These are phyloP conservation scores for Emericellopsis atlantica DNA, from an alignment of 2,329 filamentous ascomycete species.

Conservation along the genomic window DNA sequence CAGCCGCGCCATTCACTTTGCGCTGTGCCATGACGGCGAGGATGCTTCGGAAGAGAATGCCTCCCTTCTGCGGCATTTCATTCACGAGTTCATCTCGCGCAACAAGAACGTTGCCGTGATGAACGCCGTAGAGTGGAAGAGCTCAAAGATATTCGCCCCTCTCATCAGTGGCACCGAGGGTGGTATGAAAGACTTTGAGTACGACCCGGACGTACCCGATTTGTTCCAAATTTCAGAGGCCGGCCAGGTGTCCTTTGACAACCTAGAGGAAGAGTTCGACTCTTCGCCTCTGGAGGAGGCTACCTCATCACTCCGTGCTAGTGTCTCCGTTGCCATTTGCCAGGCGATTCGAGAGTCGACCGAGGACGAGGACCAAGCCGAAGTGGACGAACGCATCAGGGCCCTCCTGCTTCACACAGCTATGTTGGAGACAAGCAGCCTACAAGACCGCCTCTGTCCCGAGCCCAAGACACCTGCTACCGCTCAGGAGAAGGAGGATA, in stretches of 20 bases:
- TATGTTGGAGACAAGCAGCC: constrained; percentile 3
- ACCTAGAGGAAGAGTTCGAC: not conserved
- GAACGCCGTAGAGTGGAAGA: constrained; percentile 48
- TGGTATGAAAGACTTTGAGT: not conserved
- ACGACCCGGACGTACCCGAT: not conserved
- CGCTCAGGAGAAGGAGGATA: not conserved
- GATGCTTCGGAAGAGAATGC: constrained; percentile 6
- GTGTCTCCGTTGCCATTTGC: constrained; percentile 1
- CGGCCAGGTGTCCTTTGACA: not conserved
- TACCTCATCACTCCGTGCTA: not conserved
- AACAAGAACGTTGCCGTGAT: constrained; percentile 51
- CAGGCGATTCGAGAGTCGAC: not conserved
- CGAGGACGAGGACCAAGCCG: not conserved
- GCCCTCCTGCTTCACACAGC: constrained; percentile 6
- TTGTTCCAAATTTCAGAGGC: not conserved
- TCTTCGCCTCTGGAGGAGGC: not conserved
- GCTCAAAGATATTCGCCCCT: constrained; percentile 34
- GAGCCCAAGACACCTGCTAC: not conserved
- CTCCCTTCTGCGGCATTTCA: constrained; percentile 20
- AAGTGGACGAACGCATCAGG: constrained; percentile 4
- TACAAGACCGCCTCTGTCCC: constrained; percentile 7
- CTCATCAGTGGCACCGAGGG: not conserved
- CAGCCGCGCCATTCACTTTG: constrained; percentile 45
- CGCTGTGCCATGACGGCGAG: constrained; percentile 56
- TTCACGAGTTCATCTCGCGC: constrained; percentile 39